Percentiles rank a stretch among this genome's conserved stretches.
Conservation (phyloP, 2,329 filamentous ascomycete genomes). For the Paracorniculantispora psalliotae region DNA sequence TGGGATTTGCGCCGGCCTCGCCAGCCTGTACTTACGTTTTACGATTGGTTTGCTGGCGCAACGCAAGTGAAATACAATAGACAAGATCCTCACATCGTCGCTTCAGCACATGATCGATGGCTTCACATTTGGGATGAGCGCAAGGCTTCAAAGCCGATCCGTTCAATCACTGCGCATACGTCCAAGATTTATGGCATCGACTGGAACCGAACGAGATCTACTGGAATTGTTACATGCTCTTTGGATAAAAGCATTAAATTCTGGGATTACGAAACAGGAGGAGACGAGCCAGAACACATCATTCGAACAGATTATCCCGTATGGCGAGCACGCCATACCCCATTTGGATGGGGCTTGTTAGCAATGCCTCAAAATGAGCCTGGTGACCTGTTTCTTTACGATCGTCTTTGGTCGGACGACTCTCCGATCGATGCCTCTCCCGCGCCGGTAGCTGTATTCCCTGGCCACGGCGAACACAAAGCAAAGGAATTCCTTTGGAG, state of each 20-base stretch:
- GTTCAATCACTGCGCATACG: conserved; percentile 79
- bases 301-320: conserved; percentile 82
- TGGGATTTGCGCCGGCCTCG: conserved; percentile 79
- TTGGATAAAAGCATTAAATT: conserved; percentile 90
- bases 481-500: conserved; percentile 93
- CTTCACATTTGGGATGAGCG: conserved; percentile 88
- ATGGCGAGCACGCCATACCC: conserved; percentile 86
- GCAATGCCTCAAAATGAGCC: conserved; percentile 91
- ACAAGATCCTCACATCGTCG: conserved; percentile 78
- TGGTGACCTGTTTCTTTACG: conserved; percentile 79
- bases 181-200: conserved; percentile 96
- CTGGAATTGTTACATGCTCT: conserved; percentile 78
- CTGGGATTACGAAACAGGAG: conserved; percentile 69
- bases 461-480: conserved; percentile 59
- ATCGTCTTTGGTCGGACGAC: conserved; percentile 49
- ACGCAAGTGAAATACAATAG: conserved; percentile 95
- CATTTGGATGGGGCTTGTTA: conserved; percentile 78
- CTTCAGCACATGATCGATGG: conserved; percentile 84
- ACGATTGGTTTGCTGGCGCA: conserved; percentile 88
- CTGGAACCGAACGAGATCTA: conserved; percentile 76
- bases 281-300: conserved; percentile 65
- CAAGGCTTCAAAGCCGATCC: conserved; percentile 70
- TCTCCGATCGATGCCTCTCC: conserved; percentile 40
- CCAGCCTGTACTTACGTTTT: conserved; percentile 73
- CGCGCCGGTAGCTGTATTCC: conserved; percentile 52